Conservation (phyloP, 257 asterid genomes). For the Verbascum thapsus region DNA sequence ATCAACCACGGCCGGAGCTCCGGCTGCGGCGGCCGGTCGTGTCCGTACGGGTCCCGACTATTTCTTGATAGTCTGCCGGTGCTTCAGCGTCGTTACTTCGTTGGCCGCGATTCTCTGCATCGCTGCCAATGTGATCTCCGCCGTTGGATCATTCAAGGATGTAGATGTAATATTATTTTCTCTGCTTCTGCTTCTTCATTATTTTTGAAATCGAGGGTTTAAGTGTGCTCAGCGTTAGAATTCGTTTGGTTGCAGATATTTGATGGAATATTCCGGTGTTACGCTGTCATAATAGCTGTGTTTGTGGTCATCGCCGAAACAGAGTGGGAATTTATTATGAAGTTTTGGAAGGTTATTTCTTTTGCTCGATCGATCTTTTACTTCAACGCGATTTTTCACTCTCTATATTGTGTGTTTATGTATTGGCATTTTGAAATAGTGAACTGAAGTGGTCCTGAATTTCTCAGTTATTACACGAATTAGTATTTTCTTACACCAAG, state of each 20-base stretch:
- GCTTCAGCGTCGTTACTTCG: slow-evolving; percentile 73
- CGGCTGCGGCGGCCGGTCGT: slow-evolving; percentile 32
- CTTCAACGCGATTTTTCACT: neutral
- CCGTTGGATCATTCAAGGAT: slow-evolving; percentile 73
- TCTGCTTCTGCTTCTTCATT: neutral
- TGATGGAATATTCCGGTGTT: slow-evolving; percentile 96
- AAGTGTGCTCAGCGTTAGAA: neutral
- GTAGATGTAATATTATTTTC: slow-evolving; percentile 34
- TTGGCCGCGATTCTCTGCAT: slow-evolving; percentile 78
- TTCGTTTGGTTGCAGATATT: slow-evolving; percentile 48
- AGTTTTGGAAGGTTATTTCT: slow-evolving; percentile 66
- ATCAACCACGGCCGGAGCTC: slow-evolving; percentile 25
- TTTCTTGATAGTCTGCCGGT: slow-evolving; percentile 62
- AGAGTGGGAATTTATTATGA: slow-evolving; percentile 75
- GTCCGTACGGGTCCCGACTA: slow-evolving; percentile 51
- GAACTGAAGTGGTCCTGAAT: neutral
- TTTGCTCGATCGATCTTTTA: neutral
- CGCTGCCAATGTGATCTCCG: slow-evolving; percentile 79
- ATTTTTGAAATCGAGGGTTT: neutral
- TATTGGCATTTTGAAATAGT: neutral
- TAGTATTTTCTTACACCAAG: neutral
- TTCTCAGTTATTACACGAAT: neutral
- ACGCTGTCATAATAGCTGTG: slow-evolving; percentile 74
- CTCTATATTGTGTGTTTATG: neutral
- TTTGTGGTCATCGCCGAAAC: slow-evolving; percentile 86